Base-by-base conservation (phyloP, 2,329 filamentous ascomycete genomes). In the Penicillium sp. region DNA sequence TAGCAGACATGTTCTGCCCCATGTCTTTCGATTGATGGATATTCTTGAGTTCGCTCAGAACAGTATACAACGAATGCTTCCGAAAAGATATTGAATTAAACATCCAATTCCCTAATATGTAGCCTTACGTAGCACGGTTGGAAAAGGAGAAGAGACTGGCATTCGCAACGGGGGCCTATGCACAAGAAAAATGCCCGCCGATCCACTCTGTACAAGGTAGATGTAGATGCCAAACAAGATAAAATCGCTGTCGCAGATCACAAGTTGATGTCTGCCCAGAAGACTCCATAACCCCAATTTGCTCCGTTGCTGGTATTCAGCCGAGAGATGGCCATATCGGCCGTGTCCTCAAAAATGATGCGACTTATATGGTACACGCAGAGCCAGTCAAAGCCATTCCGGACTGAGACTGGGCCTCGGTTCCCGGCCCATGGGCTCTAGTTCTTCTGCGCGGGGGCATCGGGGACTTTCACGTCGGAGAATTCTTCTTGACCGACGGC, bases 401-500 rank as follows among this genome's bases (percentile, higher is more conserved):
- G 10, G 15, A 13, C 10, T 40, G 4, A 38, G 25, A 31, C 20
- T 29, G 28, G 37, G 25, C 20, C 4, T 29, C 35, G 35, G 33
- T 6, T 18, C 32, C 15, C 24, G 33, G 29, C 29, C 32, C 23
- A 8, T 41, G 9, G 20, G 29, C 25, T 44, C 42, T 56, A 64
- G 59, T 68, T 60, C 52, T 68, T 59, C 53, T 66, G 46, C 49
- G 44, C 59, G 42, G 88, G 86, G 45, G 80, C 77, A 67, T 89
- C 87, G 25, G 93, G 93, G 32, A 97, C 86, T 67, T 89, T 85
- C 62, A 97, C 91, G 68, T 98, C 93, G 50, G 91, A 88, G 75
- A 98, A 98, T 59, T 96, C 89, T 71, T 97, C 93, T 73, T 97
- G 93, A 38, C 92, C 89, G 66, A 98, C 88, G 47, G 89, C 89